Evolutionary conservation across 805 yeast genomes (phyloP), one percentile per base, ranked within the genome.

Genomic region (Zygoascus flipseniorum): DNA sequence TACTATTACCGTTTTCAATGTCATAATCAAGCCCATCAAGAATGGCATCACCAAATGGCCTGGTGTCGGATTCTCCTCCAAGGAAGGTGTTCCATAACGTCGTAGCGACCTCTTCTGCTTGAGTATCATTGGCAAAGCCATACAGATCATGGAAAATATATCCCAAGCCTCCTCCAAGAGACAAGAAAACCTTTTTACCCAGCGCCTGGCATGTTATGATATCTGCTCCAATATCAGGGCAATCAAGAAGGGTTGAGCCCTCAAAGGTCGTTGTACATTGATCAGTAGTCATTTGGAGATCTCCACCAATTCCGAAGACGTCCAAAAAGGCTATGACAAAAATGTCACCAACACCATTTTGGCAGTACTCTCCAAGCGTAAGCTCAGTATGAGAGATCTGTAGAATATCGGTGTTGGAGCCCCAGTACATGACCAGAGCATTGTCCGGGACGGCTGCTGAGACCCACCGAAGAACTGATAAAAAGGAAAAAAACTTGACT

Each of bases 121-220:
- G 74, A 0, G 67, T 46, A 51, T 77, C 80, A 13, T 70, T 60
- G 3, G 65, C 48, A 57, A 81, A 79, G 0, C 83, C 82, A 59
- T 79, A 79, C 11, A 69, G 53, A 31, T 31, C 35, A 31, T 31
- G 35, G 35, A 31, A 31, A 31, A 31, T 31, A 31, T 31, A 31
- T 8, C 81, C 81, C 16, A 71, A 52, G 8, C 79, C 76, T 55
- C 83, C 83, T 6, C 72, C 72, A 3, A 89, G 65, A 0, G 96
- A 88, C 5, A 89, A 70, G 47, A 89, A 62, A 5, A 89, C 81
- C 58, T 81, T 82, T 60, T 85, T 85, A 47, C 95, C 96, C 20
- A 71, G 61, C 1, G 70, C 60, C 69, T 89, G 96, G 70, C 96
- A 89, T 2, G 81, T 77, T 52, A 72, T 62, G 57, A 89, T 88